Percentiles rank a stretch among this genome's conserved stretches.
Conservation (phyloP, 1,284 basidiomycete genomes). For the Apiotrichum mycotoxinovorans region DNA sequence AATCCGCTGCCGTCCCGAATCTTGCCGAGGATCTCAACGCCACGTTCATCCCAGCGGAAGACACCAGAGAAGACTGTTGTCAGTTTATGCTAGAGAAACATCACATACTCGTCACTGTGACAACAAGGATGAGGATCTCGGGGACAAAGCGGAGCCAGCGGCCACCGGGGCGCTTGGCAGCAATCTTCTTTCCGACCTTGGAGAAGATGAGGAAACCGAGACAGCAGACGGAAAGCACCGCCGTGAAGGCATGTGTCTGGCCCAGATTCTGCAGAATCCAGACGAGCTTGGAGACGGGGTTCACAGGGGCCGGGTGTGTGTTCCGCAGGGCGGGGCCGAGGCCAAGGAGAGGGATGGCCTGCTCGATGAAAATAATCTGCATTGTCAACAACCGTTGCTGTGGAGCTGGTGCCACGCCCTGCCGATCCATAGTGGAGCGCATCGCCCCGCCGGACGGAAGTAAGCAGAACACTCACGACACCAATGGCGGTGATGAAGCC, state of each 20-base stretch:
- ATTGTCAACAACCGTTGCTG: slow-evolving; percentile 41
- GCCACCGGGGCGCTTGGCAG: slow-evolving; percentile 47
- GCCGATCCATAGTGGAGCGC: too few species aligned
- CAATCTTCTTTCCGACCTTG: slow-evolving; percentile 54
- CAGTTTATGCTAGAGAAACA: background rate
- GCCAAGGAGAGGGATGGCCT: slow-evolving; percentile 61
- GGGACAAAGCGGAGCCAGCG: slow-evolving; percentile 73
- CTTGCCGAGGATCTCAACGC: slow-evolving; percentile 75
- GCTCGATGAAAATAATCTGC: slow-evolving; percentile 60
- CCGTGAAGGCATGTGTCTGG: slow-evolving; percentile 63
- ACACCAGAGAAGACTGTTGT: slow-evolving; percentile 63
- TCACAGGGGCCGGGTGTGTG: slow-evolving; percentile 52
- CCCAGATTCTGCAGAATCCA: slow-evolving; percentile 69
- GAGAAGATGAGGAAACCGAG: slow-evolving; percentile 63
- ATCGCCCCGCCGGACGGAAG: too few species aligned
- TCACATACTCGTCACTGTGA: slow-evolving; percentile 68
- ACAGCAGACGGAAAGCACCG: slow-evolving; percentile 66
- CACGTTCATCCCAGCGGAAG: slow-evolving; percentile 70
- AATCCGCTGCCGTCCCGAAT: slow-evolving; percentile 62
- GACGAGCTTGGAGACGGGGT: slow-evolving; percentile 67
- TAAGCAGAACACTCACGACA: slow-evolving; percentile 29
- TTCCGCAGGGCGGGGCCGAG: slow-evolving; percentile 50
- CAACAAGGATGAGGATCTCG: slow-evolving; percentile 74
- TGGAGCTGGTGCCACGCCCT: background rate
- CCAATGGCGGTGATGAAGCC: slow-evolving; percentile 63